Percentiles rank a stretch among this genome's conserved stretches.
Conservation (phyloP, 1,284 basidiomycete species). For the Meira nashicola region DNA sequence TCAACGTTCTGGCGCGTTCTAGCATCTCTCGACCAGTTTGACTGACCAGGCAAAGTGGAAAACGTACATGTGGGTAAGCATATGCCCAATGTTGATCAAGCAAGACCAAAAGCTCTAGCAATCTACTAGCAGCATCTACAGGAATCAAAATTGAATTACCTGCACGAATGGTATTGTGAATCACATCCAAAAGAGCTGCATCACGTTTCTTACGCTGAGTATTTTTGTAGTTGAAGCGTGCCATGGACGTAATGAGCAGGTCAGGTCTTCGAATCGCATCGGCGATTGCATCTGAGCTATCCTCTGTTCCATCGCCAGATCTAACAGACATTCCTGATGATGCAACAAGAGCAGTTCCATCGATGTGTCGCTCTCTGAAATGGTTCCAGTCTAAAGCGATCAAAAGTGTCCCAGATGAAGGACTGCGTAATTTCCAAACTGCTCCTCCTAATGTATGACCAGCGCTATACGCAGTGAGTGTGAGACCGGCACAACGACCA, state of each 20-base stretch:
- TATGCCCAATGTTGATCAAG: slow-evolving; percentile 98
- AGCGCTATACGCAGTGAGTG: slow-evolving; percentile 91
- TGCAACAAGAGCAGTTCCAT: slow-evolving; percentile 70
- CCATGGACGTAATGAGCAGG: slow-evolving; percentile 86
- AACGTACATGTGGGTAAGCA: slow-evolving; percentile 60
- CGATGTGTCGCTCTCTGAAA: slow-evolving; percentile 89
- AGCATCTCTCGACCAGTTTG: slow-evolving; percentile 88
- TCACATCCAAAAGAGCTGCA: slow-evolving; percentile 60
- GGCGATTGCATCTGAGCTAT: slow-evolving; percentile 15
- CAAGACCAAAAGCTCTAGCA: slow-evolving; percentile 87
- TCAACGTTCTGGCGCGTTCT: slow-evolving; percentile 89
- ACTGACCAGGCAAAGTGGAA: slow-evolving; percentile 76
- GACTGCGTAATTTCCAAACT: slow-evolving; percentile 96
- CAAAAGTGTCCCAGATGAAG: slow-evolving; percentile 88
- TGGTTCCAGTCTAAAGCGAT: slow-evolving; percentile 97
- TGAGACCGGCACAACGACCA: slow-evolving; percentile 65
- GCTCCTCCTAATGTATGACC: slow-evolving; percentile 95
- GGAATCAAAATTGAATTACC: slow-evolving; percentile 78
- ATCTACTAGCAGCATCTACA: slow-evolving; percentile 84
- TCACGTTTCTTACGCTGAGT: slow-evolving; percentile 87
- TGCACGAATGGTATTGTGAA: slow-evolving; percentile 78
- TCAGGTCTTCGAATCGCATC: slow-evolving; percentile 46
- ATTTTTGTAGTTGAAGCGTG: slow-evolving; percentile 69
- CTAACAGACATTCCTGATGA: background rate
- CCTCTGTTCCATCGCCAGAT: slow-evolving; percentile 13